Conservation (phyloP, 805 yeast species). For the Wickerhamiella parazyma region DNA sequence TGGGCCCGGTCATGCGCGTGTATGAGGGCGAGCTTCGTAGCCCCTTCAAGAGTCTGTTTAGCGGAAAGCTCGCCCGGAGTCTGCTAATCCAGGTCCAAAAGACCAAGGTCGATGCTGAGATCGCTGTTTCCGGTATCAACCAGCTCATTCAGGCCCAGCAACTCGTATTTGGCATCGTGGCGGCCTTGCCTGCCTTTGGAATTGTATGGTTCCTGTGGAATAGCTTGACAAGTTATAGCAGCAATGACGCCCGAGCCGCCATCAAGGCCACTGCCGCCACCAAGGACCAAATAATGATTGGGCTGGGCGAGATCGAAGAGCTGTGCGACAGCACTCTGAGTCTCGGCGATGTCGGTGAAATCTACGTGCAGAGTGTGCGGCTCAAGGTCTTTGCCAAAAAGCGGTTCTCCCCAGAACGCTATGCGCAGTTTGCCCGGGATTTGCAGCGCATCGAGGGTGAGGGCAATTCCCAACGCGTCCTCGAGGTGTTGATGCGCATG, state of each 20-base stretch:
- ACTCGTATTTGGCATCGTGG: conserved; percentile 82
- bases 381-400: not conserved
- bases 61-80: conserved; percentile 63
- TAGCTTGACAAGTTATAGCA: not conserved
- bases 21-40: conserved; percentile 63
- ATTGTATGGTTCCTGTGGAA: conserved; percentile 31
- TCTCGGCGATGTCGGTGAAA: conserved; percentile 13
- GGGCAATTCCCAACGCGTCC: conserved; percentile 5
- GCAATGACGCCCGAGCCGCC: not conserved
- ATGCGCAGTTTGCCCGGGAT: conserved; percentile 6
- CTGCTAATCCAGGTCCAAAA: conserved; percentile 87
- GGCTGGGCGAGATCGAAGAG: conserved; percentile 14
- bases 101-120: conserved; percentile 86
- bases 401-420: not conserved
- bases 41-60: conserved; percentile 50
- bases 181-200: conserved; percentile 55
- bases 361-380: conserved; percentile 11
- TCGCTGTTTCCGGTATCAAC: conserved; percentile 85
- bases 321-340: conserved; percentile 8
- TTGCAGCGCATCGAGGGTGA: conserved; percentile 9
- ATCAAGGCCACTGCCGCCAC: not conserved
- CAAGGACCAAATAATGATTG: conserved; percentile 8
- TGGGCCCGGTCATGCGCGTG: conserved; percentile 62
- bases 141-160: conserved; percentile 81
- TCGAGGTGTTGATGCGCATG: conserved; percentile 3